Conservation (phyloP, 352 stramenopile genomes). For the Phytophthora pini region DNA sequence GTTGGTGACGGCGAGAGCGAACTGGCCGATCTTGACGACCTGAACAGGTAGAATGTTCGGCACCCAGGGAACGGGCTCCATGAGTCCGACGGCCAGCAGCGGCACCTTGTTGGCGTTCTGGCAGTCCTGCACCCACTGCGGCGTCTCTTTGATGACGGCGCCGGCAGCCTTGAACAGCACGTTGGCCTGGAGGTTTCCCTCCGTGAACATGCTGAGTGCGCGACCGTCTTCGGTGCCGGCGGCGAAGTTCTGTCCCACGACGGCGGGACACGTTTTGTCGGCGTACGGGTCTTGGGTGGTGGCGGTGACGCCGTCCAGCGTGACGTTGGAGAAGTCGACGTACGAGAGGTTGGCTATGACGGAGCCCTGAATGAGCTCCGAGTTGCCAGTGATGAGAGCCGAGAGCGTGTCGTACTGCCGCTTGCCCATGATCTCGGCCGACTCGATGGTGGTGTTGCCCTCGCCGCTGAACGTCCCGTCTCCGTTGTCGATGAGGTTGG, state of each 20-base stretch:
- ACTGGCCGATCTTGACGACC: slow-evolving; percentile 37
- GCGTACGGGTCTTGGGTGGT: slow-evolving; percentile 39
- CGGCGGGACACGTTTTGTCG: slow-evolving; percentile 49
- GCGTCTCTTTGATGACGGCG: slow-evolving; percentile 36
- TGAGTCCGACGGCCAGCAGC: slow-evolving; percentile 44
- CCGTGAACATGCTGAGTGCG: slow-evolving; percentile 36
- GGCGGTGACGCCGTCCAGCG: slow-evolving; percentile 24
- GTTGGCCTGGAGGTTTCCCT: slow-evolving; percentile 47
- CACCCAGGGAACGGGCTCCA: slow-evolving; percentile 48
- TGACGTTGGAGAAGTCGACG: slow-evolving; percentile 58
- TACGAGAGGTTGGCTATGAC: slow-evolving; percentile 49
- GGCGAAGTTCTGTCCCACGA: slow-evolving; percentile 60
- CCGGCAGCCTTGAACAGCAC: slow-evolving; percentile 31
- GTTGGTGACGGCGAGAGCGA: slow-evolving; percentile 55
- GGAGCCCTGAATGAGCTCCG: slow-evolving; percentile 34
- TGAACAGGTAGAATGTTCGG: slow-evolving; percentile 61
- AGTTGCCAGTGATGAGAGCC: slow-evolving; percentile 27
- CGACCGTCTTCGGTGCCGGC: slow-evolving; percentile 59
- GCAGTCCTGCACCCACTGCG: slow-evolving; percentile 52
- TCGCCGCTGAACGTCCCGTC: slow-evolving; percentile 54
- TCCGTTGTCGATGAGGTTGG: slow-evolving; percentile 56
- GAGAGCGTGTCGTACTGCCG: slow-evolving; percentile 42
- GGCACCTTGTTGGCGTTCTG: slow-evolving; percentile 51
- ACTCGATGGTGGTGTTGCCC: slow-evolving; percentile 42
- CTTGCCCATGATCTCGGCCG: slow-evolving; percentile 51